These are phyloP conservation scores for Sclerotinia spermophila DNA, from an alignment of 2,329 filamentous ascomycete species.

Conservation along the genomic window DNA sequence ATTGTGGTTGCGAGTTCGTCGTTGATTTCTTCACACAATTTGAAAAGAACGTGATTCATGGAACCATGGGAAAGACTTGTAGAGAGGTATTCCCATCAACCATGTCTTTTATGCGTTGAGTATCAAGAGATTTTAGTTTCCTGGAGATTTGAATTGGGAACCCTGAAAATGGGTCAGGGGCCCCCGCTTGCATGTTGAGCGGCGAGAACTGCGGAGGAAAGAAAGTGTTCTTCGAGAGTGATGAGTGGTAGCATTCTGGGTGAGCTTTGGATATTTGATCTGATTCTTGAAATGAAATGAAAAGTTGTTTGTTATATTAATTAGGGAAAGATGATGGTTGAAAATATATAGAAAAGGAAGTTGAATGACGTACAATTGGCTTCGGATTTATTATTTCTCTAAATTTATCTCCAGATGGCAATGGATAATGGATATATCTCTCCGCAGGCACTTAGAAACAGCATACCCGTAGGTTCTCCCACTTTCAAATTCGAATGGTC, in stretches of 20 bases:
- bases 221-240: slow-evolving; percentile 43
- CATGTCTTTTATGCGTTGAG: slow-evolving; percentile 31
- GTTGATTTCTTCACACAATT: slow-evolving; percentile 33
- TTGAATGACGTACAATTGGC: background rate
- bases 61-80: slow-evolving; percentile 37
- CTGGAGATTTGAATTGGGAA: slow-evolving; percentile 32
- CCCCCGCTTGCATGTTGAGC: slow-evolving; percentile 3
- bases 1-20: slow-evolving; percentile 37
- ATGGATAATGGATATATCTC: background rate
- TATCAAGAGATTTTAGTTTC: slow-evolving; percentile 26
- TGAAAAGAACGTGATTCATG: slow-evolving; percentile 18
- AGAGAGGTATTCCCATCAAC: slow-evolving; percentile 29
- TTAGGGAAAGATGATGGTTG: background rate
- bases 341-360: background rate
- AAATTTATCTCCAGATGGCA: background rate
- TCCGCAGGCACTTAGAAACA: background rate
- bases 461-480: background rate
- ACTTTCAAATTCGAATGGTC: background rate
- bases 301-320: background rate
- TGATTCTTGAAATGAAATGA: background rate
- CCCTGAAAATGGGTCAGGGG: slow-evolving; percentile 26
- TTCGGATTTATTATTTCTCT: background rate
- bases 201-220: slow-evolving; percentile 25
- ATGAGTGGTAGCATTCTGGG: slow-evolving; percentile 36
- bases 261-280: background rate